A percentile compares a stretch with the other conserved stretches of the same genome.
phyloP scores from a whole-genome alignment of 768 basidiomycete species.

The Suillus subaureus region DNA sequence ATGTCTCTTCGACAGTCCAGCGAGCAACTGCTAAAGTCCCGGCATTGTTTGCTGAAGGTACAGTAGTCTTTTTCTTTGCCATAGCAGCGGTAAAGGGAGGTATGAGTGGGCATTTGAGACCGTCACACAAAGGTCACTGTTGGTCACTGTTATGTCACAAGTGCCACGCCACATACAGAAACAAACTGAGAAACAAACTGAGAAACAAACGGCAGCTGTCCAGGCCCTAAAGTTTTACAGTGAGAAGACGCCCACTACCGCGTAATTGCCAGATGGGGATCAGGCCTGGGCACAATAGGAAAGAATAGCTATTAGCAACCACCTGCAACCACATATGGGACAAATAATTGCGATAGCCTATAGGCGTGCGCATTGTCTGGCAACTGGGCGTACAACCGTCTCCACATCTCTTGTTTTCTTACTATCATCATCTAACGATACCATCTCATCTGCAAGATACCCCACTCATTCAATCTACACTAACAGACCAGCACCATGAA shows the following conservation, averaged over 20 bases:
- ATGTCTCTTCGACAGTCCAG: no score
- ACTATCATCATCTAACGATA: slow-evolving; percentile 14
- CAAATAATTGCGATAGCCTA: slow-evolving; percentile 7
- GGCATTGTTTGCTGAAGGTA: no score
- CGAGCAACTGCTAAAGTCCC: no score
- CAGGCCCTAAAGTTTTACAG: neutral
- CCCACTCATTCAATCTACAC: slow-evolving; percentile 14
- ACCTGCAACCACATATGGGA: slow-evolving; percentile 1
- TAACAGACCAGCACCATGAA: neutral
- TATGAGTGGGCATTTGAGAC: no score
- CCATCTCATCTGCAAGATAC: slow-evolving; percentile 1
- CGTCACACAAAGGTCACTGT: no score
- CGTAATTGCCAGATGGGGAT: slow-evolving; percentile 10
- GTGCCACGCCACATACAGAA: no score
- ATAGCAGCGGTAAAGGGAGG: no score
- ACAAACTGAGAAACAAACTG: no score
- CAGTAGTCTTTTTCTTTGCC: no score
- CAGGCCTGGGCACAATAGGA: slow-evolving; percentile 14
- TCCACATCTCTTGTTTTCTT: slow-evolving; percentile 10
- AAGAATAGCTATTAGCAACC: neutral
- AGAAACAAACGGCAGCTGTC: no score
- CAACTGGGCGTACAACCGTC: slow-evolving; percentile 8
- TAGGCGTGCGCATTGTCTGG: slow-evolving; percentile 12
- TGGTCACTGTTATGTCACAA: no score
- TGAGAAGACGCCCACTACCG: neutral